A percentile compares a stretch with the other conserved stretches of the same genome.
Conservation (phyloP, 2,329 filamentous ascomycete genomes). For the Sclerotinia borealis region DNA sequence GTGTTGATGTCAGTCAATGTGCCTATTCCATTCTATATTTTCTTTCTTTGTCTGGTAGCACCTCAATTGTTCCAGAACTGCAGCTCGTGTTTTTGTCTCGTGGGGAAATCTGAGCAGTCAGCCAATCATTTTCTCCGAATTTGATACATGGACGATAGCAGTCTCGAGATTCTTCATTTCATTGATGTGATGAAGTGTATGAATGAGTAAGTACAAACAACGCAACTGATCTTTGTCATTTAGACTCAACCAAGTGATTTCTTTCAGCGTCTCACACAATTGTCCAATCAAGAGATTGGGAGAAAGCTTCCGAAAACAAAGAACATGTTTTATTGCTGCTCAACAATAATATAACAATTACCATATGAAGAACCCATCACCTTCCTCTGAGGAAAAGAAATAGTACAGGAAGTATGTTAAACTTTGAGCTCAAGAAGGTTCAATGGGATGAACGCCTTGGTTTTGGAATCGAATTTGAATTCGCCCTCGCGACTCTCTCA, state of each 20-base stretch:
- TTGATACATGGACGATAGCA: neutral
- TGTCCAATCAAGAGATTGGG: neutral
- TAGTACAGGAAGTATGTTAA: neutral
- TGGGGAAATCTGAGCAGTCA: neutral
- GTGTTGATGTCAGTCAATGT: neutral
- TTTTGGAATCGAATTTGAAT: conserved; percentile 25
- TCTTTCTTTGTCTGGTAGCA: neutral
- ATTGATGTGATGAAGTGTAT: neutral
- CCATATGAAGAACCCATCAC: neutral
- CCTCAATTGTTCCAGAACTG: neutral
- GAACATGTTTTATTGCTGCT: neutral
- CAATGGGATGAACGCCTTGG: conserved; percentile 13
- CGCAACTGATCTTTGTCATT: neutral
- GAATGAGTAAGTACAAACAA: neutral
- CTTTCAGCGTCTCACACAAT: neutral
- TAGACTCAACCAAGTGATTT: neutral
- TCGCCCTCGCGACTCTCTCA: conserved; percentile 16
- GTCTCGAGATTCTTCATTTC: neutral
- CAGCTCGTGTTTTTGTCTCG: neutral
- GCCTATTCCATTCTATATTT: neutral
- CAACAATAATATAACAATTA: neutral
- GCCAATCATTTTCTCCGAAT: neutral
- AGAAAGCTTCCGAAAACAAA: neutral
- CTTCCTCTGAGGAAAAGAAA: neutral
- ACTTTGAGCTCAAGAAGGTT: neutral